Evolutionary conservation across 352 stramenopile genomes (phyloP).

Genomic region (Thalassiosira sp.): DNA sequence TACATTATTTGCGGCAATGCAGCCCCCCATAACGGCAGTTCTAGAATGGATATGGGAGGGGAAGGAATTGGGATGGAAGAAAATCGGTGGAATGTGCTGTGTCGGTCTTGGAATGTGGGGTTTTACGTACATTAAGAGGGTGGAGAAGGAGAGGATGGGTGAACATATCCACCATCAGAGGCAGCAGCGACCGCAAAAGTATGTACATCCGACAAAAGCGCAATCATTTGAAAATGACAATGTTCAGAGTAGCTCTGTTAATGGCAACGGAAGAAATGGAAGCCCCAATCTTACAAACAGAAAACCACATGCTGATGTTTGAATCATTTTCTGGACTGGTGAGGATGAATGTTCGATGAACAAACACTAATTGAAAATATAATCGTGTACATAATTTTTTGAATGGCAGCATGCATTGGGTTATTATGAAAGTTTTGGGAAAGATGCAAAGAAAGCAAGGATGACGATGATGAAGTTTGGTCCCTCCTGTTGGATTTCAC

Average conservation of each 20-base stretch:
- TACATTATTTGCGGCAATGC: slow-evolving; percentile 49
- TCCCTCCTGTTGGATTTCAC: no score
- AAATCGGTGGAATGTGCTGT: slow-evolving; percentile 44
- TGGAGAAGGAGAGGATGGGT: slow-evolving; percentile 4
- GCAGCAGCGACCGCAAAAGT: neutral
- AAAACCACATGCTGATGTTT: slow-evolving; percentile 17
- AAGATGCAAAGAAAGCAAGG: no score
- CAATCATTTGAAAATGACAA: slow-evolving; percentile 5
- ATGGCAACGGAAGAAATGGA: neutral
- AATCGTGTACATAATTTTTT: no score
- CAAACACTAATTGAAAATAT: neutral
- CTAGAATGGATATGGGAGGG: slow-evolving; percentile 50
- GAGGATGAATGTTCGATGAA: neutral
- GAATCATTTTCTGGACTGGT: neutral
- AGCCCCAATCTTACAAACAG: neutral
- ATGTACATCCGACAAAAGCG: neutral
- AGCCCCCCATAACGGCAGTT: slow-evolving; percentile 47
- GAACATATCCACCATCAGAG: neutral
- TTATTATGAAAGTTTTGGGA: no score
- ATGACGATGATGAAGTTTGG: no score
- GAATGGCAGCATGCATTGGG: no score
- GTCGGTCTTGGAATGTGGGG: slow-evolving; percentile 36
- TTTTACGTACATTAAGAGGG: slow-evolving; percentile 46
- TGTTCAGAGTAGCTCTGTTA: no score
- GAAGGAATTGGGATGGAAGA: slow-evolving; percentile 36